These are phyloP conservation scores for Pezicula radicicola DNA, from an alignment of 2,329 filamentous ascomycete species.

Conservation along the genomic window DNA sequence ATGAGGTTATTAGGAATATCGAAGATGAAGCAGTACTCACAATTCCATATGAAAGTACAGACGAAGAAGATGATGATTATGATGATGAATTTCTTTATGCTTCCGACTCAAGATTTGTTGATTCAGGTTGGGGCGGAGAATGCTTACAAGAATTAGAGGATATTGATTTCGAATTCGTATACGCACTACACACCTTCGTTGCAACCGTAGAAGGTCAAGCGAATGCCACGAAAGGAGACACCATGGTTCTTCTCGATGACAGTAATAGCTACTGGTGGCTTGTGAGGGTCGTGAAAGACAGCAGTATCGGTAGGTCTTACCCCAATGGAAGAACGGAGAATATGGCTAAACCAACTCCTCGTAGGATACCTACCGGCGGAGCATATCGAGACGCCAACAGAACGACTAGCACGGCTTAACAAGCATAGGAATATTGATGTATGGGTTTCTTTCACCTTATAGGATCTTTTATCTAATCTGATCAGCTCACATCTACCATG, in stretches of 20 bases:
- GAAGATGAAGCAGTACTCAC: conserved; percentile 13
- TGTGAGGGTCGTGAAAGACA: conserved; percentile 94
- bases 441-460: conserved; percentile 33
- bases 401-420: conserved; percentile 87
- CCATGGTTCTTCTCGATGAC: conserved; percentile 96
- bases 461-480: conserved; percentile 6
- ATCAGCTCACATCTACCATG: conserved; percentile 66
- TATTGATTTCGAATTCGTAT: conserved; percentile 99
- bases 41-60: conserved; percentile 43
- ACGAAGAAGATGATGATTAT: conserved; percentile 58
- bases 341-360: neutral
- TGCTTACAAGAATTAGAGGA: conserved; percentile 96
- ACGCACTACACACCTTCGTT: conserved; percentile 95
- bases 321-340: neutral
- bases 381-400: conserved; percentile 96
- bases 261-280: conserved; percentile 99
- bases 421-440: conserved; percentile 98
- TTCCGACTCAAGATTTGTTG: conserved; percentile 61
- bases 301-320: conserved; percentile 68
- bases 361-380: conserved; percentile 92
- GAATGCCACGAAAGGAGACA: conserved; percentile 97
- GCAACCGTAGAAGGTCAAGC: conserved; percentile 97
- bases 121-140: conserved; percentile 71
- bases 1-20: conserved; percentile 21
- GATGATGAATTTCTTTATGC: conserved; percentile 47